Base-by-base conservation (phyloP, 805 yeast species). In the Candida endomychidarum region DNA sequence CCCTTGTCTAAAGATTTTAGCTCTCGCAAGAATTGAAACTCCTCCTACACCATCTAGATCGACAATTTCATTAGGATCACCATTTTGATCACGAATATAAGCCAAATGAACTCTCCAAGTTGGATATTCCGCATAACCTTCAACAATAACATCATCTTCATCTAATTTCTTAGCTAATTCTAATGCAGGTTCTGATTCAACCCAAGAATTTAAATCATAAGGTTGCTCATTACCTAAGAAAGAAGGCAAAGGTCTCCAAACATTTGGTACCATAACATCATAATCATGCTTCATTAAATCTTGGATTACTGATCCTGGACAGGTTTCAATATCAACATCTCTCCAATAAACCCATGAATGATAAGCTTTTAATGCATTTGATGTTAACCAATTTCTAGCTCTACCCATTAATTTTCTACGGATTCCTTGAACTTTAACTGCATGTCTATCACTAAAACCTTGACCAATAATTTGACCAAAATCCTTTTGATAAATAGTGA, bases 161-260 rank as follows among this genome's bases (percentile, higher is more conserved):
- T 75, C 78, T 40, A 85, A 65, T 0, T 73, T 71, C 28, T 65
- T 58, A 0, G 95, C 93, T 51, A 85, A 62, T 37, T 79, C 79
- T 11, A 83, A 44, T 1, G 87, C 96, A 8, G 83, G 80, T 5
- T 80, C 83, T 3, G 90, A 80, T 65, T 93, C 99, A 42, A 87
- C 77, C 99, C 99, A 93, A 10, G 97, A 86, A 64, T 93, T 93
- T 57, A 93, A 76, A 63, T 93, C 99, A 60, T 93, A 93, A 1
- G 98, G 89, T 63, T 93, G 99, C 58, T 86, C 95, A 48, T 79
- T 78, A 14, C 93, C 95, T 47, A 93, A 75, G 64, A 90, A 93
- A 33, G 81, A 83, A 2, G 99, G 99, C 46, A 93, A 72, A 2
- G 98, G 99, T 52, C 99, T 75, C 99, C 99, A 93, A 23, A 93